Percentiles rank a stretch among this genome's conserved stretches.
These are phyloP conservation scores for Microdochium trichocladiopsis DNA, from an alignment of 2,329 filamentous ascomycete species.

Conservation along the genomic window DNA sequence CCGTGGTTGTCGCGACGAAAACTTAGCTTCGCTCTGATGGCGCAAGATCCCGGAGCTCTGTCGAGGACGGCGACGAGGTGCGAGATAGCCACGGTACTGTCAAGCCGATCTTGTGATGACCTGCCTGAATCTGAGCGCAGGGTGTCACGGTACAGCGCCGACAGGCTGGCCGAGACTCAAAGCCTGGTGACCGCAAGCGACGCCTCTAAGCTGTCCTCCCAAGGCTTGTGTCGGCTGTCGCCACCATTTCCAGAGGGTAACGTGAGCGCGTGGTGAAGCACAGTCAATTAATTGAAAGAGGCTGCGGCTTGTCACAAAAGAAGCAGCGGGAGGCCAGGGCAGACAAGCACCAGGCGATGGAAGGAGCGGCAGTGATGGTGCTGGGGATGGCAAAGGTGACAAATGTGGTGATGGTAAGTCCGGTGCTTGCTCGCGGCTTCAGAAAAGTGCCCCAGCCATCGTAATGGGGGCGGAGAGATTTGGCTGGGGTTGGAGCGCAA, in stretches of 20 bases:
- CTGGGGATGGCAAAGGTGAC: not conserved
- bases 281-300: not conserved
- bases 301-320: not conserved
- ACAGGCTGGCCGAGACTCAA: not conserved
- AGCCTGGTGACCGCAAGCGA: not conserved
- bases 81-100: too few relatives aligned
- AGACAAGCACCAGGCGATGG: not conserved
- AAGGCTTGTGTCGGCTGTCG: not conserved
- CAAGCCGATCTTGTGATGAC: too few relatives aligned
- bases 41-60: too few relatives aligned
- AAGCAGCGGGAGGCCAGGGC: not conserved
- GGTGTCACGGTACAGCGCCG: not conserved
- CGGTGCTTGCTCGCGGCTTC: not conserved
- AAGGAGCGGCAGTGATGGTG: not conserved
- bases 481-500: not conserved
- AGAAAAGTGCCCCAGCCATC: not conserved
- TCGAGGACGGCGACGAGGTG: too few relatives aligned
- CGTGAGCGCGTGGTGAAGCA: not conserved
- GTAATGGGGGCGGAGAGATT: not conserved
- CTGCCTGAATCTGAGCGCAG: too few relatives aligned
- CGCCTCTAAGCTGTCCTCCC: conserved; percentile 1
- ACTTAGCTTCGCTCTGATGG: too few relatives aligned
- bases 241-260: not conserved
- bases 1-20: too few relatives aligned
- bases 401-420: not conserved